A percentile compares a stretch with the other conserved stretches of the same genome.
phyloP scores from a whole-genome alignment of 164 flowering plant genomes.

The Taxillus chinensis region DNA sequence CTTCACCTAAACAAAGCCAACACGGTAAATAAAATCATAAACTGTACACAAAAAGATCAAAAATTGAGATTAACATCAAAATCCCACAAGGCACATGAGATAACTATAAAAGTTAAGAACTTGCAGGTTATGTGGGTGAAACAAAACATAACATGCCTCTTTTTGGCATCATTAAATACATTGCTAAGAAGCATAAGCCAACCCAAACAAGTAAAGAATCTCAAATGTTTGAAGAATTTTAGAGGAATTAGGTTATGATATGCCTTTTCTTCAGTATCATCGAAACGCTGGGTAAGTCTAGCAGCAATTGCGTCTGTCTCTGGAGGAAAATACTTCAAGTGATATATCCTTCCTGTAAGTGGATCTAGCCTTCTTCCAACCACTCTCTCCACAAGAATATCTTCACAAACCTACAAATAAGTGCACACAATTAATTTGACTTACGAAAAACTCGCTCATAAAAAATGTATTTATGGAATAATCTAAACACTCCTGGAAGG shows the following conservation, averaged over 20 bases:
- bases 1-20: constrained; percentile 50
- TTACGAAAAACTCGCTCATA: neutral
- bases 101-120: neutral
- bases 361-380: constrained; percentile 97
- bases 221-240: neutral
- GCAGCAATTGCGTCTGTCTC: constrained; percentile 90
- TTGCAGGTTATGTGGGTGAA: too few species aligned
- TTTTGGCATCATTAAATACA: neutral
- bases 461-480: too few species aligned
- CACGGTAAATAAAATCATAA: neutral
- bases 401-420: constrained; percentile 72
- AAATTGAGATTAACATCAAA: neutral
- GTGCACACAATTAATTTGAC: neutral
- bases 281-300: constrained; percentile 92
- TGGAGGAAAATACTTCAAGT: constrained; percentile 86
- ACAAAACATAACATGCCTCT: too few species aligned
- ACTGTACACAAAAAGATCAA: neutral
- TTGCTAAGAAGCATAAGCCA: neutral
- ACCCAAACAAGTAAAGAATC: neutral
- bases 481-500: too few species aligned
- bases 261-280: constrained; percentile 96
- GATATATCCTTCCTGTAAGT: constrained; percentile 89
- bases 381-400: constrained; percentile 88
- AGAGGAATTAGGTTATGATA: constrained; percentile 6
- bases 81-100: neutral